Percentiles rank a stretch among this genome's conserved stretches.
phyloP scores from a whole-genome alignment of 2,329 filamentous ascomycete genomes.

The Neurospora sp. region DNA sequence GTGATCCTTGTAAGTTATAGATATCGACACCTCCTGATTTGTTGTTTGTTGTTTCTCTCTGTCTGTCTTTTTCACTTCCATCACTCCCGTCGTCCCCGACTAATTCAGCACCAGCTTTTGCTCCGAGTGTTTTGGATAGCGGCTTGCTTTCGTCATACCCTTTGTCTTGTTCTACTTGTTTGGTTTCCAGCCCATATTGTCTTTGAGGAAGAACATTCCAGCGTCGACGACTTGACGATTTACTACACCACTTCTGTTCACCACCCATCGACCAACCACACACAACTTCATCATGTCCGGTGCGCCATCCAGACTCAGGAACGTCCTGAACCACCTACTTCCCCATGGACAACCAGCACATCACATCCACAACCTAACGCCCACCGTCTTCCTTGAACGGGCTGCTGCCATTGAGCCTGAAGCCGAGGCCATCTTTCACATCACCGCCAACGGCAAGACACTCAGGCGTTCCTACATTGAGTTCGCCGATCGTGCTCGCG shows the following conservation, averaged over 20 bases:
- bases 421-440: constrained; percentile 74
- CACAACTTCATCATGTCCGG: constrained; percentile 11
- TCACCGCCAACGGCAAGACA: constrained; percentile 65
- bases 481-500: constrained; percentile 75
- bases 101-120: not conserved
- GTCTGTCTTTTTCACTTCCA: not conserved
- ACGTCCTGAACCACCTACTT: constrained; percentile 22
- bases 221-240: not conserved
- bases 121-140: not conserved
- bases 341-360: constrained; percentile 40
- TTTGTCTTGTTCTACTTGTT: not conserved
- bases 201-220: not conserved
- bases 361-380: constrained; percentile 71
- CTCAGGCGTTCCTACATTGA: constrained; percentile 71
- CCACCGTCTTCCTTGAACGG: constrained; percentile 72
- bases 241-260: not conserved
- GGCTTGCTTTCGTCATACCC: not conserved
- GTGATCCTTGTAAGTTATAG: not conserved
- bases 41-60: not conserved
- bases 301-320: constrained; percentile 16
- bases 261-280: not conserved
- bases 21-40: not conserved
- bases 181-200: not conserved
- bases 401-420: constrained; percentile 82
- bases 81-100: not conserved